Percentiles rank a stretch among this genome's conserved stretches.
These are phyloP conservation scores for Tieghemostelium lacteum DNA, from an alignment of 78 protist species.

Conservation along the genomic window DNA sequence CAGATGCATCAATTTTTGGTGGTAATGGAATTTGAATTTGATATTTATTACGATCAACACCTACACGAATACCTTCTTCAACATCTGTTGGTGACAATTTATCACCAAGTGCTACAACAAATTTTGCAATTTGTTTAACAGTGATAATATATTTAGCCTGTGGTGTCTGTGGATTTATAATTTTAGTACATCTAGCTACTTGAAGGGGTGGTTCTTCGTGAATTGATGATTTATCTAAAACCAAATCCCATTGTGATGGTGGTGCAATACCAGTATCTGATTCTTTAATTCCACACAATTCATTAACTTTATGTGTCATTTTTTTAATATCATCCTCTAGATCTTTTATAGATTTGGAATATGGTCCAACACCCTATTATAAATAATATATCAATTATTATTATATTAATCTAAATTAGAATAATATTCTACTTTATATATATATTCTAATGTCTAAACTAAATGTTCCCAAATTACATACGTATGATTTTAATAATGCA, in stretches of 20 bases:
- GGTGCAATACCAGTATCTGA: slow-evolving; percentile 99
- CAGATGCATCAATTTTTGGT: slow-evolving; percentile 99
- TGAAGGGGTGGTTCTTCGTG: slow-evolving; percentile 96
- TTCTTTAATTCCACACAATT: slow-evolving; percentile 95
- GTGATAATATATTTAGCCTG: slow-evolving; percentile 97
- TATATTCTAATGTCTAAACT: background rate
- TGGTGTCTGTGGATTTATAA: slow-evolving; percentile 91
- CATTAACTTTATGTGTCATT: slow-evolving; percentile 54
- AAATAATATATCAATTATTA: background rate
- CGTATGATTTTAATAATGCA: slow-evolving; percentile 94
- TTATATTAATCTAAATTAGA: background rate
- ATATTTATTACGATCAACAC: slow-evolving; percentile 96
- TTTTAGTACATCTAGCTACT: slow-evolving; percentile 99
- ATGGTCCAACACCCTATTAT: slow-evolving; percentile 94
- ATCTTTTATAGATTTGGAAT: slow-evolving; percentile 83
- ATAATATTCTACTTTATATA: background rate
- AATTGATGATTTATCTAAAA: slow-evolving; percentile 94
- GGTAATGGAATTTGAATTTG: slow-evolving; percentile 99
- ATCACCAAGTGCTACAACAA: slow-evolving; percentile 99
- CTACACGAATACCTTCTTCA: slow-evolving; percentile 99
- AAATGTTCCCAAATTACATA: background rate
- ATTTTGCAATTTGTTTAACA: slow-evolving; percentile 98
- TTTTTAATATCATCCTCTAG: slow-evolving; percentile 90
- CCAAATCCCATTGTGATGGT: slow-evolving; percentile 98
- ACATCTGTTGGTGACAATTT: slow-evolving; percentile 98